Conservation (phyloP, 1,284 basidiomycete species). For the Sphaerobolus stellatus region DNA sequence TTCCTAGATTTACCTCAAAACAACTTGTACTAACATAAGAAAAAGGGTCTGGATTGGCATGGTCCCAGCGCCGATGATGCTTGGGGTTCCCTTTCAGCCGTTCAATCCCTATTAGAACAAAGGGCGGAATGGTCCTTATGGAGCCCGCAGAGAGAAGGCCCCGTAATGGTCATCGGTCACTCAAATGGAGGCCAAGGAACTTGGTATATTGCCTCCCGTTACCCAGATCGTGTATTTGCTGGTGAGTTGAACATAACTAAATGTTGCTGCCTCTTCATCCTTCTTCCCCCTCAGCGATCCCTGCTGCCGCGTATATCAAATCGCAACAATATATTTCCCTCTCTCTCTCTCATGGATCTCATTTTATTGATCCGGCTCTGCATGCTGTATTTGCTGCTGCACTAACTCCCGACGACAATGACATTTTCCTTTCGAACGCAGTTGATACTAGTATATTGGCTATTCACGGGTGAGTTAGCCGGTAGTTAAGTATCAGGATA, state of each 20-base stretch:
- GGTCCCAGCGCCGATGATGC: constrained; percentile 68
- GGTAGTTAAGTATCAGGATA: not conserved
- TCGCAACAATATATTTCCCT: constrained; percentile 83
- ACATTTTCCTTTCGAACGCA: constrained; percentile 77
- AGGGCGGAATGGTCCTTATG: constrained; percentile 43
- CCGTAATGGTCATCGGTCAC: constrained; percentile 74
- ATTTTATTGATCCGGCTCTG: constrained; percentile 75
- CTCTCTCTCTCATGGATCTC: constrained; percentile 66
- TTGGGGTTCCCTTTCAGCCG: constrained; percentile 54
- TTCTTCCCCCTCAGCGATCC: constrained; percentile 47
- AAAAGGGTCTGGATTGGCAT: constrained; percentile 84
- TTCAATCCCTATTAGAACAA: constrained; percentile 44
- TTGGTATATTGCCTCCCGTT: constrained; percentile 75
- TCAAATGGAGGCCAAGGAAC: constrained; percentile 92
- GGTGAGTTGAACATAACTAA: constrained; percentile 36
- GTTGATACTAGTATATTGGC: constrained; percentile 63
- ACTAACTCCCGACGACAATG: constrained; percentile 82
- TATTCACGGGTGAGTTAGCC: constrained; percentile 64
- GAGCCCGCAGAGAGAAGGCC: constrained; percentile 37
- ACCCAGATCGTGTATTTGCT: constrained; percentile 73
- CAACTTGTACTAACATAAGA: not conserved
- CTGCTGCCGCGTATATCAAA: constrained; percentile 78
- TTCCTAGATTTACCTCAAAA: not conserved
- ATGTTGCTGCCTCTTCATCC: not conserved
- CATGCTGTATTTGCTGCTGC: constrained; percentile 70